Conservation (phyloP, 1,139 yeast genomes). For the Petasospora fabianii region DNA sequence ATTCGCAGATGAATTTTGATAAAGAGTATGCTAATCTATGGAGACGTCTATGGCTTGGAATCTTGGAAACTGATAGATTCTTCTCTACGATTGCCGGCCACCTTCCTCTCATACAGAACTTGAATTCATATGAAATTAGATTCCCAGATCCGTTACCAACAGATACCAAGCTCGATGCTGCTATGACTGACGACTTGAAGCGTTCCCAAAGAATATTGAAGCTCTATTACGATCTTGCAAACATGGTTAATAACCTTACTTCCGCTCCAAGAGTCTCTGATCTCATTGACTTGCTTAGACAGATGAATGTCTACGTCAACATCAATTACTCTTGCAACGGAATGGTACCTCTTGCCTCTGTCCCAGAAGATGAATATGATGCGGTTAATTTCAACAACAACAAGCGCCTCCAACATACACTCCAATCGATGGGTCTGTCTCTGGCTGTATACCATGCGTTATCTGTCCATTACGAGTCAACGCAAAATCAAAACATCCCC, state of each 20-base stretch:
- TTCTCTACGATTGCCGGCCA: constrained; percentile 25
- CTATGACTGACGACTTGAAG: constrained; percentile 15
- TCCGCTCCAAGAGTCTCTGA: constrained; percentile 18
- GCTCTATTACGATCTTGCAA: constrained; percentile 16
- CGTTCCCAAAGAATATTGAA: constrained; percentile 18
- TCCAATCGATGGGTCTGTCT: constrained; percentile 19
- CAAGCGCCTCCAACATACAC: constrained; percentile 14
- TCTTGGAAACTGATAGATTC: constrained; percentile 24
- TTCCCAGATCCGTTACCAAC: constrained; percentile 13
- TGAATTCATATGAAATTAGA: constrained; percentile 15
- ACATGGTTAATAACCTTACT: constrained; percentile 19
- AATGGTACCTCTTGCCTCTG: constrained; percentile 7
- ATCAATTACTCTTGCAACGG: constrained; percentile 16
- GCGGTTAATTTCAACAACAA: constrained; percentile 15
- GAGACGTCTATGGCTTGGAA: constrained; percentile 26
- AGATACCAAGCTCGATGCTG: constrained; percentile 13
- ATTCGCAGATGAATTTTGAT: constrained; percentile 22
- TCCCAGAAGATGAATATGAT: constrained; percentile 4
- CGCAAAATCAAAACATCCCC: constrained; percentile 9
- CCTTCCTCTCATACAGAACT: constrained; percentile 18
- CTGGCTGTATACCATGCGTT: constrained; percentile 21
- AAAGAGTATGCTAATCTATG: constrained; percentile 20
- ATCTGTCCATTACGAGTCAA: constrained; percentile 21
- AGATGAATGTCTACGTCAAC: constrained; percentile 17
- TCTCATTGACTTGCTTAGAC: constrained; percentile 12